phyloP scores from a whole-genome alignment of 73 alveolate genomes.

The Stentor roeselii region DNA sequence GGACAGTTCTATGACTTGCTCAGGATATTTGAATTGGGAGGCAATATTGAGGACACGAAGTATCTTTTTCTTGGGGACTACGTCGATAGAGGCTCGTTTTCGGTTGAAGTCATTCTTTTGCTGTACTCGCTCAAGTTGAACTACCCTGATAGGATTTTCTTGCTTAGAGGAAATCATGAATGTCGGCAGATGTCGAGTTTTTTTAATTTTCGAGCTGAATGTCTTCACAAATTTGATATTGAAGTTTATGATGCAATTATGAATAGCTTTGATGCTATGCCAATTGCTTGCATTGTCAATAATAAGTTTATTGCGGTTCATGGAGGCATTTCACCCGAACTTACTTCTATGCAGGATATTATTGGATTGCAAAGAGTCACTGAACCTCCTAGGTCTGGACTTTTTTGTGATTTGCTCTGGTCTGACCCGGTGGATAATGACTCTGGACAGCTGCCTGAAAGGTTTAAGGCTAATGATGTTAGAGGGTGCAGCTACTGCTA shows the following conservation, averaged over 20 bases:
- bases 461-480: conserved; percentile 55
- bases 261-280: conserved; percentile 55
- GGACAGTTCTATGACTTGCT: conserved; percentile 69
- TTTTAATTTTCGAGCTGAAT: conserved; percentile 67
- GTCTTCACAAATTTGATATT: conserved; percentile 53
- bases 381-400: conserved; percentile 80
- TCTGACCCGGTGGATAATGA: conserved; percentile 86
- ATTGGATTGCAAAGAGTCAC: conserved; percentile 55
- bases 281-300: conserved; percentile 69
- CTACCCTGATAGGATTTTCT: conserved; percentile 46
- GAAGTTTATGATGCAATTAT: conserved; percentile 46
- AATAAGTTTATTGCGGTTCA: conserved; percentile 72
- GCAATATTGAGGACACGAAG: conserved; percentile 74
- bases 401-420: conserved; percentile 79
- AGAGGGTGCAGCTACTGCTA: conserved; percentile 64
- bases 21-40: conserved; percentile 63
- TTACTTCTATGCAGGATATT: conserved; percentile 48
- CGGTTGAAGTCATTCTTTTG: conserved; percentile 65
- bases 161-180: conserved; percentile 45
- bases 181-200: conserved; percentile 57
- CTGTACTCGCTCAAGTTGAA: conserved; percentile 62
- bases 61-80: conserved; percentile 82
- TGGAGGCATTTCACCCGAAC: conserved; percentile 85
- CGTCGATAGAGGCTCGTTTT: conserved; percentile 83
- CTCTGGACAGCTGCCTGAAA: conserved; percentile 41